Percentiles rank a stretch among this genome's conserved stretches.
These are phyloP conservation scores for Skeletonema menzelii DNA, from an alignment of 108 stramenopile species.

Conservation along the genomic window DNA sequence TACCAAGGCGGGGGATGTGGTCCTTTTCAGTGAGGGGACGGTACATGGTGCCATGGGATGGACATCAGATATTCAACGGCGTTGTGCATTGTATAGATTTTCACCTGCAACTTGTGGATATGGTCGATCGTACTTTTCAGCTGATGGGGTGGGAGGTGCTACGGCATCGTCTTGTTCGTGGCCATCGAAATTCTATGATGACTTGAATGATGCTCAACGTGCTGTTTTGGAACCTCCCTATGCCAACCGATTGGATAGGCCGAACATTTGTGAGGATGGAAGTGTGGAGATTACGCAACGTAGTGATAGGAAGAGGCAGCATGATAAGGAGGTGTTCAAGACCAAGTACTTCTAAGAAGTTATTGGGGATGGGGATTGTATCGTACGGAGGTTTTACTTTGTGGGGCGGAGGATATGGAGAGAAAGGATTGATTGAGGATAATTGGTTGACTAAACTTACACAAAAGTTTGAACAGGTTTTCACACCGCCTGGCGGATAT, in stretches of 20 bases:
- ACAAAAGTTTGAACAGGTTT: too few relatives aligned
- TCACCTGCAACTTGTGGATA: conserved; percentile 81
- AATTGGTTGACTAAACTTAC: too few relatives aligned
- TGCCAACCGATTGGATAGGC: conserved; percentile 86
- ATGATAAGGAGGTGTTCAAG: conserved; percentile 85
- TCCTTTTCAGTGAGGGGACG: conserved; percentile 89
- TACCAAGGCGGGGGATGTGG: conserved; percentile 93
- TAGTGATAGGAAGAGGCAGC: conserved; percentile 75
- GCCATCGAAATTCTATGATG: conserved; percentile 80
- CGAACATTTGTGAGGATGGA: conserved; percentile 69
- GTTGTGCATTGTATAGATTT: conserved; percentile 87
- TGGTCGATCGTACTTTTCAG: conserved; percentile 87
- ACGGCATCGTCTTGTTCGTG: conserved; percentile 35
- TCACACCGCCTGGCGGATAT: too few relatives aligned
- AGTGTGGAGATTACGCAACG: conserved; percentile 67
- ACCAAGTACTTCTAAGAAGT: conserved; percentile 86
- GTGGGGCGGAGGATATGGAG: too few relatives aligned
- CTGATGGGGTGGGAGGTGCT: conserved; percentile 47
- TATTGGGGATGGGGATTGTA: not conserved
- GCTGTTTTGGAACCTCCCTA: conserved; percentile 92
- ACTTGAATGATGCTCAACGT: conserved; percentile 72
- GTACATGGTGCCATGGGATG: conserved; percentile 92
- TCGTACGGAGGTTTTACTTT: too few relatives aligned
- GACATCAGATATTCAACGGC: conserved; percentile 62
- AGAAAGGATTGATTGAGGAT: too few relatives aligned